Base-by-base conservation (phyloP, 2,329 filamentous ascomycete species). In the Pseudocercospora vitis region DNA sequence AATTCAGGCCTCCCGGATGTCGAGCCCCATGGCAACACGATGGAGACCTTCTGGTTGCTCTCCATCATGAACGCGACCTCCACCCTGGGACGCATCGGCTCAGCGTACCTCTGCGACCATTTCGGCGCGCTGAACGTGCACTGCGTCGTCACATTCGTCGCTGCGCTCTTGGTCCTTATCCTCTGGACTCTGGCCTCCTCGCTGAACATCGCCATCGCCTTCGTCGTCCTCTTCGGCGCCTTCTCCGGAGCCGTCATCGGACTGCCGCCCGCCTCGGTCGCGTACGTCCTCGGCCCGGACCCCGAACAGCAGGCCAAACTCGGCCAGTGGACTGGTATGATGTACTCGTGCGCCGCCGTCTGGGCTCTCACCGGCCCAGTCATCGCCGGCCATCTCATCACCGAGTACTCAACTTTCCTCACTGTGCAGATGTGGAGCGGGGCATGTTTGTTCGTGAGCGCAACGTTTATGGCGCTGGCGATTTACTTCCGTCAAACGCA, bases 321-420 rank as follows among this genome's bases (percentile, higher is more conserved):
- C 6, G 77, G 77, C 11, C 76, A 79, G 49, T 79, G 77, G 77
- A 74, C 71, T 2, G 77, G 77, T 35, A 78, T 79, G 76, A 78
- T 79, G 76, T 80, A 78, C 67, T 72, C 71, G 8, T 65, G 68
- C 39, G 71, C 76, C 7, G 75, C 75, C 1, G 61, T 74, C 1
- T 74, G 73, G n/a, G 70, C 75, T 1, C 68, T 80, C 7, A 67
- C 70, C 3, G 77, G 77, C 2, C 77, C 77, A 1, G 64, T 78
- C 53, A 73, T 79, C 52, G 73, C 74, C 14, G 77, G 77, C 7
- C 67, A 75, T 54, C 63, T 79, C 33, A 72, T 78, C 57, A 71
- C 69, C 2, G 37, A 65, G 28, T 77, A 70, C 54, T 55, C 66
- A 9, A 71, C 65, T 11, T 78, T 73, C 58, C 57, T 77, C 44